phyloP scores from a whole-genome alignment of 768 basidiomycete genomes.

The Boletus subcaerulescens region DNA sequence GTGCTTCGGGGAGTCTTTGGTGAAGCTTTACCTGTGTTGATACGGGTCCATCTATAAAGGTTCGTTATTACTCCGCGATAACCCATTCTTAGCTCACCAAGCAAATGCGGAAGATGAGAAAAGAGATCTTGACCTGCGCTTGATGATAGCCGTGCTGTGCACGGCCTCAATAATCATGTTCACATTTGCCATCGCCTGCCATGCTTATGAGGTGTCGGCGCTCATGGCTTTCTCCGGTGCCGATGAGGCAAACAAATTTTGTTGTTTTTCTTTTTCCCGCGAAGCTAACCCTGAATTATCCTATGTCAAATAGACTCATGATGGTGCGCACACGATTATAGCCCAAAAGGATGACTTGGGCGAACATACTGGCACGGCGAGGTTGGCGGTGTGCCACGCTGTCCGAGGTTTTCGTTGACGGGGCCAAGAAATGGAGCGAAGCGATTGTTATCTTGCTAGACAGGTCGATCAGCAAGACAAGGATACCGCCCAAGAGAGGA shows the following conservation, averaged over 20 bases:
- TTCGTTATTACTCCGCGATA: slow-evolving; percentile 27
- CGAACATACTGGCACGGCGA: background rate
- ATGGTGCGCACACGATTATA: no score
- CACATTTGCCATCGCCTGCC: slow-evolving; percentile 25
- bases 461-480: slow-evolving; percentile 6
- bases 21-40: slow-evolving; percentile 18
- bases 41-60: slow-evolving; percentile 25
- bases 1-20: slow-evolving; percentile 13
- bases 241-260: slow-evolving; percentile 12
- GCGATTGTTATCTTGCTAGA: slow-evolving; percentile 1
- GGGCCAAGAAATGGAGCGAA: background rate
- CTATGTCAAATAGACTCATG: no score
- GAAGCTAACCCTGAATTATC: slow-evolving; percentile 19
- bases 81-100: slow-evolving; percentile 16
- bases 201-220: slow-evolving; percentile 29
- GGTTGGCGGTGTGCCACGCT: background rate
- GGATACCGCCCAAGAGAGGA: background rate
- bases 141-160: slow-evolving; percentile 33
- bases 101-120: slow-evolving; percentile 17
- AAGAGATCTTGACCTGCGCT: slow-evolving; percentile 29
- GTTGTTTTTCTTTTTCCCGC: slow-evolving; percentile 15
- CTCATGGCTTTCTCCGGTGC: slow-evolving; percentile 27
- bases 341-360: background rate
- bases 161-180: slow-evolving; percentile 24
- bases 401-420: background rate